These are phyloP conservation scores for Smittium culicis DNA, from an alignment of 371 early-diverging fungal species.

Conservation along the genomic window DNA sequence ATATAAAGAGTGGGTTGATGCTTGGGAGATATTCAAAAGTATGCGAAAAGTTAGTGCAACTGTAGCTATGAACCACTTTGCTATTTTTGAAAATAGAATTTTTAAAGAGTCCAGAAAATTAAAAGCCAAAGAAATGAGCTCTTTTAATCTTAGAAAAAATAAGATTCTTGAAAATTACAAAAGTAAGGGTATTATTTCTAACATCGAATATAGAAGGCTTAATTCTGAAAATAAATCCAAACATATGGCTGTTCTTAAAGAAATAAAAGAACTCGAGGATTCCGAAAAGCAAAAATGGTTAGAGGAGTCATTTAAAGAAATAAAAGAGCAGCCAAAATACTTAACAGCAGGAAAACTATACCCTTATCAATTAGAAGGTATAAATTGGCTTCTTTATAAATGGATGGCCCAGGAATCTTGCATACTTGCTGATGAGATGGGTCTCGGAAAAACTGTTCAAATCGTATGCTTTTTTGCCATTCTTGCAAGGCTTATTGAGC, in stretches of 20 bases:
- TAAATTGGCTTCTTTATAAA: slow-evolving; percentile 65
- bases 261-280: background rate
- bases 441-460: slow-evolving; percentile 86
- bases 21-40: background rate
- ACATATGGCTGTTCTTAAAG: background rate
- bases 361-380: slow-evolving; percentile 72
- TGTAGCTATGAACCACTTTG: background rate
- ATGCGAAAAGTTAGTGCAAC: slow-evolving; percentile 5
- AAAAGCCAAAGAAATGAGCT: background rate
- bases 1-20: slow-evolving; percentile 8
- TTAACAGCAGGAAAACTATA: slow-evolving; percentile 51
- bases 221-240: background rate
- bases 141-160: background rate
- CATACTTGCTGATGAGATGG: slow-evolving; percentile 92
- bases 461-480: slow-evolving; percentile 54
- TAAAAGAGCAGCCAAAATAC: slow-evolving; percentile 46
- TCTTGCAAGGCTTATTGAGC: slow-evolving; percentile 31
- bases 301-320: slow-evolving; percentile 24
- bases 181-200: background rate
- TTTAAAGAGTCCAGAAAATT: background rate
- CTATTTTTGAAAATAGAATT: background rate
- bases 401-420: slow-evolving; percentile 43
- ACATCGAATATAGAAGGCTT: background rate
- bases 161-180: background rate
- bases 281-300: background rate